phyloP scores from a whole-genome alignment of 306 rosid genomes.

The Oemleria cerasiformis region DNA sequence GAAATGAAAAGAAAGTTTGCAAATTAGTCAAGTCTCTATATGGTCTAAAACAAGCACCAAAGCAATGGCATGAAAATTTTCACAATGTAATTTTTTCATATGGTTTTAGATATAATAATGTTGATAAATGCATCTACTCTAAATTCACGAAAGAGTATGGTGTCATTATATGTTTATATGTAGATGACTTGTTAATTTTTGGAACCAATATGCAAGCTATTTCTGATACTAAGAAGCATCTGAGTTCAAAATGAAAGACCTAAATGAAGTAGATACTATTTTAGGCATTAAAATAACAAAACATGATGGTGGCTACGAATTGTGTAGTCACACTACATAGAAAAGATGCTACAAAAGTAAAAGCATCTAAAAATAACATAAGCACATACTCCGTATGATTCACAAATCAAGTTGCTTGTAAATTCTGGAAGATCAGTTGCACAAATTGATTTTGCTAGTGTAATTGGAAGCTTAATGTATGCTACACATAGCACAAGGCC shows the following conservation, averaged over 20 bases:
- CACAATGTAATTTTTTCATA: not conserved
- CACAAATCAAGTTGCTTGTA: not conserved
- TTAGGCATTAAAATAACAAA: no score
- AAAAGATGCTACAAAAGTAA: not conserved
- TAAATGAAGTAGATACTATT: no score
- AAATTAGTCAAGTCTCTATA: not conserved
- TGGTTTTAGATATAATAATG: constrained; percentile 1
- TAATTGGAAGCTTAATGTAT: not conserved
- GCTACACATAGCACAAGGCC: constrained; percentile 9
- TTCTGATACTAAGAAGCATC: not conserved
- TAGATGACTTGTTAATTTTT: no score
- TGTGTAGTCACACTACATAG: not conserved
- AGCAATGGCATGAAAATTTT: not conserved
- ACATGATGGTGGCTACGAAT: not conserved
- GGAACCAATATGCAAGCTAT: no score
- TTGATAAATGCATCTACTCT: not conserved
- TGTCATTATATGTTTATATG: not conserved
- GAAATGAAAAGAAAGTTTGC: not conserved
- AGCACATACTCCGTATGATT: constrained; percentile 1
- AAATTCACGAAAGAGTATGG: constrained; percentile 1
- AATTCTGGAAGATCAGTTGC: not conserved
- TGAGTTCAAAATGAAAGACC: not conserved
- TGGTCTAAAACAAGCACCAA: not conserved
- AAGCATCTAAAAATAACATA: not conserved
- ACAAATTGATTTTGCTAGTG: constrained; percentile 1